Evolutionary conservation across 257 asterid genomes (phyloP).

Genomic region (Ocimum tenuiflorum): DNA sequence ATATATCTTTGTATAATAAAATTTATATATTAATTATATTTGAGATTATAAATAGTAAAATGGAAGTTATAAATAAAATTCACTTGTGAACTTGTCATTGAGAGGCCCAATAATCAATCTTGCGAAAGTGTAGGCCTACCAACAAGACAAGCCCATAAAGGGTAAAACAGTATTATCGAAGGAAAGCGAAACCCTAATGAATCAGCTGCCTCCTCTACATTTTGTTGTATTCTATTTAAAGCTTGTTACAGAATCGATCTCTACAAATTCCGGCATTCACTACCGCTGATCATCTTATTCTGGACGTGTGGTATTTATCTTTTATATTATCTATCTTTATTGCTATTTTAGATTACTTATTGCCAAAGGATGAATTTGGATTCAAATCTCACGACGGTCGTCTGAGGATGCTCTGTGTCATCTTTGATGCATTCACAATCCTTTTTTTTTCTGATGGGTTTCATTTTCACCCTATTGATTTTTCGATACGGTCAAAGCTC

Average conservation of each 20-base stretch:
- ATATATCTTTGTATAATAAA: too few relatives aligned
- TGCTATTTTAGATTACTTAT: background rate
- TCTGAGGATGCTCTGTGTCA: slow-evolving; percentile 52
- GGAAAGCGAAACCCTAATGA: background rate
- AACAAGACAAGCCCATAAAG: background rate
- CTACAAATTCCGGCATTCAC: background rate
- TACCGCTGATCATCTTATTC: too few relatives aligned
- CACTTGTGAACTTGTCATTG: too few relatives aligned
- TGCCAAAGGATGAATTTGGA: slow-evolving; percentile 54
- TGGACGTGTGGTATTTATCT: too few relatives aligned
- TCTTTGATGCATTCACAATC: slow-evolving; percentile 41
- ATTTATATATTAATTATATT: too few relatives aligned
- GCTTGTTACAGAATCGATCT: background rate
- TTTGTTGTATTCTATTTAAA: background rate
- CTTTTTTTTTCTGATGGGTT: slow-evolving; percentile 52
- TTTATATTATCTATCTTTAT: too few relatives aligned
- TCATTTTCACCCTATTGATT: background rate
- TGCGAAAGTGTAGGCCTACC: too few relatives aligned
- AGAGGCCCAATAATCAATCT: background rate
- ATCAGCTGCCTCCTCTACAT: slow-evolving; percentile 19
- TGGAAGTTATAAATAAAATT: too few relatives aligned
- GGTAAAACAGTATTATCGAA: background rate
- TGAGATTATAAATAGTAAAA: too few relatives aligned
- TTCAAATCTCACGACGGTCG: slow-evolving; percentile 84
- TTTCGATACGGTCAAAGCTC: slow-evolving; percentile 17